Evolutionary conservation across 2,329 filamentous ascomycete species (phyloP).

Genomic region (Fusarium tjaetaba): DNA sequence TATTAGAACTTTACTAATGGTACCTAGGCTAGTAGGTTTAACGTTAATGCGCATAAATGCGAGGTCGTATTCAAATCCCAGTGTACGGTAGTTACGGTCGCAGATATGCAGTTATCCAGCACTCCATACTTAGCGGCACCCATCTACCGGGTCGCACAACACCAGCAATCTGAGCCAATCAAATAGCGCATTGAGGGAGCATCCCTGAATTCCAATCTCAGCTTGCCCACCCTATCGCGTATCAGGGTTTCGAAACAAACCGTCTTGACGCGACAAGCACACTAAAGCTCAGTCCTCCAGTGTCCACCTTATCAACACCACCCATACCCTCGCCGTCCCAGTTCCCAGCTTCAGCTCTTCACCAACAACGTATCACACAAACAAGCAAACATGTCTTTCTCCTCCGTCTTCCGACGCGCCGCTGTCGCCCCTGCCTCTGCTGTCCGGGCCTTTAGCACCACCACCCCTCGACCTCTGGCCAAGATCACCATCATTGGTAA

Average conservation of each 20-base stretch:
- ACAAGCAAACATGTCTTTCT: conserved; percentile 54
- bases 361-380: not conserved
- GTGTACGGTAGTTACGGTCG: not conserved
- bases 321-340: conserved; percentile 2
- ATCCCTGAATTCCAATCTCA: conserved; percentile 27
- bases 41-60: not conserved
- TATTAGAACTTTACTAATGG: not conserved
- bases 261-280: conserved; percentile 28
- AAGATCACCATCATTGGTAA: conserved; percentile 89
- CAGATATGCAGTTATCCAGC: conserved; percentile 19
- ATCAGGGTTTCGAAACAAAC: conserved; percentile 13
- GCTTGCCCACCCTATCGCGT: conserved; percentile 32
- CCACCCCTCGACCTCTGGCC: conserved; percentile 72
- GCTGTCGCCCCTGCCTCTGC: conserved; percentile 57
- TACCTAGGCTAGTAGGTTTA: not conserved
- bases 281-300: conserved; percentile 7
- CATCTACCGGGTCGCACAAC: conserved; percentile 14
- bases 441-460: conserved; percentile 80
- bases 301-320: conserved; percentile 9
- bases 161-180: conserved; percentile 5
- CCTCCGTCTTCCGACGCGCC: conserved; percentile 65
- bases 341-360: conserved; percentile 5
- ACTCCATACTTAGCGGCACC: conserved; percentile 1
- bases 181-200: conserved; percentile 17
- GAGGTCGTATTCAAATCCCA: not conserved